Conservation (phyloP, 345 rosid genomes). For the Dipteronia sinensis region DNA sequence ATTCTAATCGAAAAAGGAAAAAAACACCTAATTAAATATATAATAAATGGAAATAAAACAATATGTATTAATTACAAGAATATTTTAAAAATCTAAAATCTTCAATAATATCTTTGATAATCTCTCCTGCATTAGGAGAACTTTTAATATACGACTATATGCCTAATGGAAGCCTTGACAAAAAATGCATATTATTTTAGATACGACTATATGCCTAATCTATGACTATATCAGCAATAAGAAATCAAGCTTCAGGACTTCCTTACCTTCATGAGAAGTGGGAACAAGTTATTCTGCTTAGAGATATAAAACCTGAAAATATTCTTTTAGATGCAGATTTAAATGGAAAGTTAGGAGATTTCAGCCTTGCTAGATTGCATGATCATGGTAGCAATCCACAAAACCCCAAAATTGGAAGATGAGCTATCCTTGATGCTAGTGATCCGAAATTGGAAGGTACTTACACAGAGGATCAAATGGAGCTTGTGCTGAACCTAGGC, state of each 20-base stretch:
- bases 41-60: no score
- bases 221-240: constrained; percentile 31
- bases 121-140: no score
- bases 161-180: constrained; percentile 50
- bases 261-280: constrained; percentile 47
- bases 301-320: constrained; percentile 47
- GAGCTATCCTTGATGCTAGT: constrained; percentile 18
- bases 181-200: no score
- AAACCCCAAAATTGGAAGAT: constrained; percentile 18
- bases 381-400: constrained; percentile 40
- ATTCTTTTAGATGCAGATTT: constrained; percentile 36
- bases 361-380: constrained; percentile 39
- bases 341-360: constrained; percentile 48
- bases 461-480: constrained; percentile 34
- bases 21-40: no score
- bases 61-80: no score
- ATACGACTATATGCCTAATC: no score
- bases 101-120: no score
- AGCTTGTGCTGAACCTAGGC: constrained; percentile 34
- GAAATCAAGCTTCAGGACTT: constrained; percentile 38
- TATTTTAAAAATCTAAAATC: no score
- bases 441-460: constrained; percentile 23
- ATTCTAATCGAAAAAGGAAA: no score
- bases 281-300: constrained; percentile 46
- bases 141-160: constrained; percentile 48